Base-by-base conservation (phyloP, 2,329 filamentous ascomycete species). In the Colletotrichum sp. region DNA sequence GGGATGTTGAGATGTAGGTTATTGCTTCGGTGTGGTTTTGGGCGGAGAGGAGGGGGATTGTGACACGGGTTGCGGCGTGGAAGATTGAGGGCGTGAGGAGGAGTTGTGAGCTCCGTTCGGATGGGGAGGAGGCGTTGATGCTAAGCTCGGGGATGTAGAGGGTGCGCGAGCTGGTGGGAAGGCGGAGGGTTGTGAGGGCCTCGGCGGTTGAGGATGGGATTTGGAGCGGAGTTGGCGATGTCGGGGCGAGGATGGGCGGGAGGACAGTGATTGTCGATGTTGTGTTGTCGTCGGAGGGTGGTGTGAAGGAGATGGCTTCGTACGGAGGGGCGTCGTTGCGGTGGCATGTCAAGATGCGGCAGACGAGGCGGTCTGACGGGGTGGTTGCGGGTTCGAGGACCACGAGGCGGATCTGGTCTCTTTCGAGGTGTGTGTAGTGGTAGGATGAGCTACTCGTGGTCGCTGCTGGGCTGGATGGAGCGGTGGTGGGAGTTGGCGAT, bases 141-240 rank as follows among this genome's bases (percentile, higher is more conserved):
- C 80, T 81, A 13, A 82, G 72, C 0, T 75, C 78, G 26, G 81
- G 80, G 6, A 82, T 75, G 81, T 80, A 82, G 34, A 82, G 69
- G 5, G 30, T 32, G 13, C 64, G 71, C 1, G 36, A 4, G 10
- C 6, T 1, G n/a, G 48, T 21, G 6, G 32, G 7, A 7, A 15
- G 26, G 1, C 71, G 71, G 21, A 68, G 71, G 7, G 24, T 24
- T 4, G 16, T 4, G 9, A 74, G 43, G 28, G 43, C 66, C 2
- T 55, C 55, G 21, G 39, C 71, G 28, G 26, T 28, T 16, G 32
- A 18, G n/a, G 18, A 57, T 5, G 71, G 32, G 21, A 74, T n/a
- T 5, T 28, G 5, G 9, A 64, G 32, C 2, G 13, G 18, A 2
- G 65, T n/a, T 9, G 39, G 26, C 7, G 7, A 18, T 5, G 26